These are phyloP conservation scores for Euclidium syriacum DNA, from an alignment of 345 rosid species.

Conservation along the genomic window DNA sequence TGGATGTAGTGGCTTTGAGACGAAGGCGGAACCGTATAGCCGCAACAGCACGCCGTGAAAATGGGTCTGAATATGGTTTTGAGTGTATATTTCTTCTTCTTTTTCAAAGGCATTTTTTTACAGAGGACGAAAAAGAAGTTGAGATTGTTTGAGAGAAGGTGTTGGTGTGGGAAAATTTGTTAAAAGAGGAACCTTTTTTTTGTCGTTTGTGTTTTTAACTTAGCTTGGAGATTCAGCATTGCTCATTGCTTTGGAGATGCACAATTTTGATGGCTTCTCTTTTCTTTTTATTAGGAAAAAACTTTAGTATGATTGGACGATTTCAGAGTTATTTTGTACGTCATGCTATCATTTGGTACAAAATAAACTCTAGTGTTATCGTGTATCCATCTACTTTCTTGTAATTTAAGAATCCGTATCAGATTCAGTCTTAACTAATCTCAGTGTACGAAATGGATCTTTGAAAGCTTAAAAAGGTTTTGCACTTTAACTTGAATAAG, in stretches of 20 bases:
- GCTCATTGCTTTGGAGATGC: conserved; percentile 24
- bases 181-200: conserved; percentile 1
- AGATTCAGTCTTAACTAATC: no score
- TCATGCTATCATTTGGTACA: conserved; percentile 15
- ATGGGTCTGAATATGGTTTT: conserved; percentile 8
- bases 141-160: conserved; percentile 9
- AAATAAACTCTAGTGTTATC: background rate
- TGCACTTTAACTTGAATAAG: background rate
- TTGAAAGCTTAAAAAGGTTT: background rate
- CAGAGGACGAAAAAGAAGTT: background rate
- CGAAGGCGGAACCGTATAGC: conserved; percentile 3
- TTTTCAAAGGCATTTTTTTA: conserved; percentile 10
- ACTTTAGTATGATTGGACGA: conserved; percentile 8
- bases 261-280: conserved; percentile 20
- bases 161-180: conserved; percentile 21
- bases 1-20: conserved; percentile 17
- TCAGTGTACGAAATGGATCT: background rate
- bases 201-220: background rate
- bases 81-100: conserved; percentile 14
- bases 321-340: conserved; percentile 12
- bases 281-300: background rate
- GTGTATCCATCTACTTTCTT: background rate
- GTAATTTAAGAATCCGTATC: background rate
- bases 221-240: conserved; percentile 31
- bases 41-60: conserved; percentile 8